Evolutionary conservation across 768 basidiomycete species (phyloP).

Genomic region (Auricularia auricula-judae): DNA sequence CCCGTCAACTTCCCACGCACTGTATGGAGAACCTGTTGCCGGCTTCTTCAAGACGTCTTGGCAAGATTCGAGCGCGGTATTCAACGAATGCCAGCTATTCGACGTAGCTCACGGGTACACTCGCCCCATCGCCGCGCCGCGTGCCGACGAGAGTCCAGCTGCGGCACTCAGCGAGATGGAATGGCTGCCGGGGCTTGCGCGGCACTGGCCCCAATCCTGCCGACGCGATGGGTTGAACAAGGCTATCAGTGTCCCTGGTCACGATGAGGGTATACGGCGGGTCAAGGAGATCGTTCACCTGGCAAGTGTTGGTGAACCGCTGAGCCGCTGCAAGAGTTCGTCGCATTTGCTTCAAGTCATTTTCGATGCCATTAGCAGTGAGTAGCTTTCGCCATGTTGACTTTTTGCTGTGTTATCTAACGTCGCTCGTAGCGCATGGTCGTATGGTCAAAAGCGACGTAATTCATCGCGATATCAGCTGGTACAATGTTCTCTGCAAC

Average conservation of each 20-base stretch:
- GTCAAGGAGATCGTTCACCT: not conserved
- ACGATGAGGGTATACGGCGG: not conserved
- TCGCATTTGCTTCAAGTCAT: not conserved
- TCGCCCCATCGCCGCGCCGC: too few relatives aligned
- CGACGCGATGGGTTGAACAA: not conserved
- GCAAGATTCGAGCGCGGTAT: too few relatives aligned
- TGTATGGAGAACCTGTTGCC: not conserved
- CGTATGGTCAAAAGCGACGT: too few relatives aligned
- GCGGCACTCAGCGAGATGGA: not conserved
- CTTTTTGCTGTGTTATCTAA: too few relatives aligned
- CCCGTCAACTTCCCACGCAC: not conserved
- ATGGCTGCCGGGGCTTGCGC: not conserved
- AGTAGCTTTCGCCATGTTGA: not conserved
- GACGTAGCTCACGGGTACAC: too few relatives aligned
- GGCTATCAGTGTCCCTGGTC: not conserved
- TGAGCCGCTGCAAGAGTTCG: not conserved
- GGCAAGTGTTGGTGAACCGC: not conserved
- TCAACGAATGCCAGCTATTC: too few relatives aligned
- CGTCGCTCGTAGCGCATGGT: too few relatives aligned
- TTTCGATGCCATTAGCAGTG: not conserved
- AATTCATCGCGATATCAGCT: too few relatives aligned
- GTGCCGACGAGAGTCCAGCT: too few relatives aligned
- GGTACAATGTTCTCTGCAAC: too few relatives aligned
- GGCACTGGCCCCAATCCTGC: not conserved
- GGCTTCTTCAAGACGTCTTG: not conserved